Evolutionary conservation across 768 basidiomycete genomes (phyloP), one percentile per base, ranked within the genome.

Genomic region (Leucocoprinus leucothites): DNA sequence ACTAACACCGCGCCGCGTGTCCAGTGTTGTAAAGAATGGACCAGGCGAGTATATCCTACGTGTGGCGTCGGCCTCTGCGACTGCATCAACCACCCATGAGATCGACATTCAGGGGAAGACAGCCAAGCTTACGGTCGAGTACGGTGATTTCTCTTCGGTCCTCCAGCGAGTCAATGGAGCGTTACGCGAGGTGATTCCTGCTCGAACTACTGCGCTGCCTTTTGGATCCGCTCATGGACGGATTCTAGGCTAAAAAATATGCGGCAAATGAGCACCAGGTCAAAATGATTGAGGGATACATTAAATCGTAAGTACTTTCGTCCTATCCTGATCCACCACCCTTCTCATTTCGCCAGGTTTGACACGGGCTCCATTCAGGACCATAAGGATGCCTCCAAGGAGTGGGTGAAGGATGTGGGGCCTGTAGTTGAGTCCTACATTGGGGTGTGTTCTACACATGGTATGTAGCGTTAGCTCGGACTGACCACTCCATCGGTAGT

Each of bases 361-460:
- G 70, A 80, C 61, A 85, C 84, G 3, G 92, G 92, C 9, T 89
- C 87, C 8, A 84, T 94, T 47, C 78, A 85, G 58, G 86, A 81
- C 18, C 93, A 95, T 73, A 85, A 89, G 64, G 77, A 86, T 42
- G 92, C 81, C 0, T 91, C 89, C 0, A 80, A 71, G 25, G 74
- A 83, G 58, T 95, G 92, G 92, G 92, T 95, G 22, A 86, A 87
- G 69, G 92, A 95, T 64, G 71, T 90, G 19, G 88, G 91, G 0
- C 92, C 92, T 3, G 86, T 89, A 31, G 92, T 95, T 16, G 92
- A 94, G 69, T 88, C 84, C 26, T 93, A 94, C 67, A 85, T 94
- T 54, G 91, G 91, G 21, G 79, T 78, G 59, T 58, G 76, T 67
- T 9, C 18, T 38, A 13, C 21, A 36, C 41, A 19, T 28, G 57